A percentile compares a stretch with the other conserved stretches of the same genome.
These are phyloP conservation scores for Talaromyces sp. DNA, from an alignment of 2,329 filamentous ascomycete species.

Conservation along the genomic window DNA sequence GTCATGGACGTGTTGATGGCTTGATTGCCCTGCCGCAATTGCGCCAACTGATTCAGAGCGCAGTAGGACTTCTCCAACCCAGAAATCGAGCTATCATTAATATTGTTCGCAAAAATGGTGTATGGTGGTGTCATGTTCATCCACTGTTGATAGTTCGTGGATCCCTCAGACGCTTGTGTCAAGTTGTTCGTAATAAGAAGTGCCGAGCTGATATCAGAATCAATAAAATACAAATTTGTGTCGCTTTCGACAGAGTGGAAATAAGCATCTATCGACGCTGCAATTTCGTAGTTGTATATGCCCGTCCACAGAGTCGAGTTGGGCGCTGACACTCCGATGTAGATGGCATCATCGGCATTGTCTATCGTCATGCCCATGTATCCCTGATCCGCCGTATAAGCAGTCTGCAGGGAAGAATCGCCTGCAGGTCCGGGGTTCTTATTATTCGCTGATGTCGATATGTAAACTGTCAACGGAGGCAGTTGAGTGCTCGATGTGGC, in stretches of 20 bases:
- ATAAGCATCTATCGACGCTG: conserved; percentile 72
- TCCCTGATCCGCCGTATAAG: conserved; percentile 59
- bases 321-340: conserved; percentile 71
- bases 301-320: conserved; percentile 61
- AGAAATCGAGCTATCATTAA: conserved; percentile 55
- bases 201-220: conserved; percentile 75
- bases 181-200: conserved; percentile 71
- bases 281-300: conserved; percentile 75
- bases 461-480: conserved; percentile 72
- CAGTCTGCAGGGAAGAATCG: conserved; percentile 40
- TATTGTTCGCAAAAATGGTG: conserved; percentile 69
- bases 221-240: conserved; percentile 69
- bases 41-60: conserved; percentile 65
- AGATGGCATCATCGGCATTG: conserved; percentile 61
- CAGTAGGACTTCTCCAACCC: conserved; percentile 80
- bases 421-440: conserved; percentile 62
- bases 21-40: conserved; percentile 59
- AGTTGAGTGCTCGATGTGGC: conserved; percentile 40
- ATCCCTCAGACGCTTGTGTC: conserved; percentile 50
- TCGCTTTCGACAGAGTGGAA: conserved; percentile 61
- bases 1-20: conserved; percentile 64
- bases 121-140: conserved; percentile 63
- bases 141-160: conserved; percentile 52
- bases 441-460: conserved; percentile 65
- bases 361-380: conserved; percentile 63